These are phyloP conservation scores for Paratinospora sagittata DNA, from an alignment of 164 flowering plant species.

Conservation along the genomic window DNA sequence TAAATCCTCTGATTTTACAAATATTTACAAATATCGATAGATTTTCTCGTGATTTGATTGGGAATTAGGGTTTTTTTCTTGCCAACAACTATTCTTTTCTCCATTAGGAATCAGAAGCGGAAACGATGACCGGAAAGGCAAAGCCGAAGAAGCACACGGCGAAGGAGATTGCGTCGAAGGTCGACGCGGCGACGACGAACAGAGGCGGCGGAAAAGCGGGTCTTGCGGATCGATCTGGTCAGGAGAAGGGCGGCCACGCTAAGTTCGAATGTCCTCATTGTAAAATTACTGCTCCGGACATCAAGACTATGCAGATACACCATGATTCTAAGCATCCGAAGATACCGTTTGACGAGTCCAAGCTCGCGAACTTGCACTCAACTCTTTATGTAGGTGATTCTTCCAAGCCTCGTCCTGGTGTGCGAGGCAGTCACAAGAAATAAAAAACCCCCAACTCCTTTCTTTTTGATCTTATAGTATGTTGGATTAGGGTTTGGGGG, in stretches of 20 bases:
- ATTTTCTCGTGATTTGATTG: too few relatives aligned
- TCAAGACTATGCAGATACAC: conserved; percentile 61
- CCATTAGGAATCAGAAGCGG: too few relatives aligned
- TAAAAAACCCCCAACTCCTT: conserved; percentile 2
- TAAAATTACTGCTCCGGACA: conserved; percentile 52
- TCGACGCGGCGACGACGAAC: conserved; percentile 63
- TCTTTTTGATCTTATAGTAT: too few relatives aligned
- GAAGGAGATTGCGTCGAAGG: conserved; percentile 31
- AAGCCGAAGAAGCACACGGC: conserved; percentile 77
- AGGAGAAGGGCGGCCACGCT: conserved; percentile 55
- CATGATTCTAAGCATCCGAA: conserved; percentile 62
- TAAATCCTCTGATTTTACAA: too few relatives aligned
- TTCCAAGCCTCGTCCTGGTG: conserved; percentile 43
- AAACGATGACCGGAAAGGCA: conserved; percentile 61
- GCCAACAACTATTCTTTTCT: too few relatives aligned
- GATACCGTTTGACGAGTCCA: conserved; percentile 51
- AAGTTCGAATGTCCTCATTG: conserved; percentile 60
- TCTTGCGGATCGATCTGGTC: conserved; percentile 37
- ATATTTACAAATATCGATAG: too few relatives aligned
- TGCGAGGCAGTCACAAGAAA: conserved; percentile 31
- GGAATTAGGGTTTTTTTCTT: too few relatives aligned
- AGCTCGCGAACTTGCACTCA: conserved; percentile 49
- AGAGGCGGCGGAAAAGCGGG: conserved; percentile 70
- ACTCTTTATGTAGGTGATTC: conserved; percentile 10
- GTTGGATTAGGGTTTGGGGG: too few relatives aligned